Conservation (phyloP, 192 early-diverging fungal species). For the Coemansia pectinata region DNA sequence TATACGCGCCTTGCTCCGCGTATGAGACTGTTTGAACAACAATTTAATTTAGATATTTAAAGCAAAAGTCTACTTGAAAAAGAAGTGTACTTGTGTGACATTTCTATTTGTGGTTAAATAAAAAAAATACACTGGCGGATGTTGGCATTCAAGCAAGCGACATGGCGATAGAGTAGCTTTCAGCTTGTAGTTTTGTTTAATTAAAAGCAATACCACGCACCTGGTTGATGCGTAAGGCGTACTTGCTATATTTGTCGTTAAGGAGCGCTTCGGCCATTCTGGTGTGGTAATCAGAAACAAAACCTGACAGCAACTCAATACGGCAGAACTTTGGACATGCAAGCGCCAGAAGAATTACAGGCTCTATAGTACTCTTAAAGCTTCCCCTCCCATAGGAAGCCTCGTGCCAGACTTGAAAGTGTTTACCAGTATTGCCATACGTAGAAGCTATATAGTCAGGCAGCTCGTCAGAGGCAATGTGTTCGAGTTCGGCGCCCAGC, state of each 20-base stretch:
- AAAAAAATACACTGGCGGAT: too few relatives aligned
- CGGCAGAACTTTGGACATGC: not conserved
- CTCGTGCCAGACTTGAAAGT: not conserved
- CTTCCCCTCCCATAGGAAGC: not conserved
- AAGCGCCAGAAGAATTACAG: not conserved
- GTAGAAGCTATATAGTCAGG: not conserved
- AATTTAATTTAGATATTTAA: not conserved
- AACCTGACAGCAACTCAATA: not conserved
- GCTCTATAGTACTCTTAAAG: not conserved
- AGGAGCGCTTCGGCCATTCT: not conserved
- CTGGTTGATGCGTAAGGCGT: not conserved
- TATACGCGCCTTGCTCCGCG: slow-evolving; percentile 64
- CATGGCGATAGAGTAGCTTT: not conserved
- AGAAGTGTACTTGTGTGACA: not conserved
- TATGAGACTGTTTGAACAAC: not conserved
- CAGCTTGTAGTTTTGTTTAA: too few relatives aligned
- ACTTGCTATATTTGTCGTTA: not conserved
- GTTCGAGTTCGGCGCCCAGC: not conserved
- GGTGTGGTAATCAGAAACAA: not conserved
- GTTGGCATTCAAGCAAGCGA: not conserved
- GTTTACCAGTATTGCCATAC: not conserved
- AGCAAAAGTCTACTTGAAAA: not conserved
- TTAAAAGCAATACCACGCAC: not conserved
- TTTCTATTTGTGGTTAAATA: not conserved
- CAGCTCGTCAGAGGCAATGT: not conserved